Evolutionary conservation across 2,329 filamentous ascomycete species (phyloP).

Genomic region (Alternaria alternata): DNA sequence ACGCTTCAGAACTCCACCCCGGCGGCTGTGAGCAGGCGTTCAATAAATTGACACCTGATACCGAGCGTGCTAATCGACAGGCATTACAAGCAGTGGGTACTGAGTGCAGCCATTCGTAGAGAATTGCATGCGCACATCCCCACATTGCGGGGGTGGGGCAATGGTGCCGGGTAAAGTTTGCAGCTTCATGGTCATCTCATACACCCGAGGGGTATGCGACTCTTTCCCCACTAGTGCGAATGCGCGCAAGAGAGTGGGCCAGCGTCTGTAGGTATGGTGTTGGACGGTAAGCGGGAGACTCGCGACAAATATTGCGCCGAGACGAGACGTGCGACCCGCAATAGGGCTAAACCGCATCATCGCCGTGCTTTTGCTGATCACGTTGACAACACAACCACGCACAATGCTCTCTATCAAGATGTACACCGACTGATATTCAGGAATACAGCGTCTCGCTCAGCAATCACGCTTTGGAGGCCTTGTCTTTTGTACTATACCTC

Average conservation of each 20-base stretch:
- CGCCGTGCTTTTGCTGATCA: background rate
- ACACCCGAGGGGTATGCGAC: background rate
- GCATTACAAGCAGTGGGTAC: background rate
- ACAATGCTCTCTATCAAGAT: background rate
- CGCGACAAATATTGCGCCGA: background rate
- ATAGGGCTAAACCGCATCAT: background rate
- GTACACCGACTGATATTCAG: background rate
- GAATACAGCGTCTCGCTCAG: background rate
- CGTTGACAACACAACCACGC: background rate
- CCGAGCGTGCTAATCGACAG: background rate
- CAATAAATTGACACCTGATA: background rate
- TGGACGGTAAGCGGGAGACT: background rate
- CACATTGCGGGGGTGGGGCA: conserved; percentile 44
- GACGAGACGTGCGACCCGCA: background rate
- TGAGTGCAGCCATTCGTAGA: background rate
- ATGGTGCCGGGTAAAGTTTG: conserved; percentile 31
- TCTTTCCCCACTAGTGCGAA: background rate
- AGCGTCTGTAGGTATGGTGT: background rate
- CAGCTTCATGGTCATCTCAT: background rate
- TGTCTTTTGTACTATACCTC: background rate
- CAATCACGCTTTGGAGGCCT: background rate
- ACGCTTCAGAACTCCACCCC: background rate
- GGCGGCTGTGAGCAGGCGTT: background rate
- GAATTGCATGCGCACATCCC: conserved; percentile 23
- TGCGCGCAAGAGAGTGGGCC: background rate